Conservation (phyloP, 2,329 filamentous ascomycete genomes). For the Talaromyces albobiverticillius region DNA sequence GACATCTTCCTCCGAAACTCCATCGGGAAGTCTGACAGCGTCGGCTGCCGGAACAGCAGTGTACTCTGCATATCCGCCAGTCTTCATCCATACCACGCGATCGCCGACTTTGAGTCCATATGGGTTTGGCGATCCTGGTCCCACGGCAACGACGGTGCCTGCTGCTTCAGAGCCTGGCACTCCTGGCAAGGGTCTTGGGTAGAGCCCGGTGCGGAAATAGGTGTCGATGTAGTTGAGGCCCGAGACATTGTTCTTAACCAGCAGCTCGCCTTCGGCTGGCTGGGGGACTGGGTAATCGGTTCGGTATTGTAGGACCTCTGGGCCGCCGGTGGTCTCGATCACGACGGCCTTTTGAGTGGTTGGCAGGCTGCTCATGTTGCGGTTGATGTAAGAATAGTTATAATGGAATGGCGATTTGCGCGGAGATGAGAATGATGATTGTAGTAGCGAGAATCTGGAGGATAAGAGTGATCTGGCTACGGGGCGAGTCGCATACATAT, state of each 20-base stretch:
- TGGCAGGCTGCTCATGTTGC: slow-evolving; percentile 45
- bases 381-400: not conserved
- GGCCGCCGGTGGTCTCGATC: slow-evolving; percentile 68
- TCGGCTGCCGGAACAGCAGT: slow-evolving; percentile 52
- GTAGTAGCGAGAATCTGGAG: too few relatives aligned
- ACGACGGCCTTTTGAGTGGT: slow-evolving; percentile 71
- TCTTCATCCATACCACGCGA: slow-evolving; percentile 67
- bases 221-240: slow-evolving; percentile 91
- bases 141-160: slow-evolving; percentile 65
- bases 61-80: slow-evolving; percentile 59
- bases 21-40: slow-evolving; percentile 62
- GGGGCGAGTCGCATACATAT: too few relatives aligned
- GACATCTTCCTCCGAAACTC: slow-evolving; percentile 59
- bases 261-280: slow-evolving; percentile 66
- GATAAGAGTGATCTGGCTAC: too few relatives aligned
- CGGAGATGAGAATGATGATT: not conserved
- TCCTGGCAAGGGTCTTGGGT: slow-evolving; percentile 68
- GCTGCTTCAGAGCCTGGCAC: slow-evolving; percentile 77
- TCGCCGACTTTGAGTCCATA: slow-evolving; percentile 63
- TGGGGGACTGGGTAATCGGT: slow-evolving; percentile 69
- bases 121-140: slow-evolving; percentile 46
- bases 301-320: slow-evolving; percentile 69
- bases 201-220: slow-evolving; percentile 85
- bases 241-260: slow-evolving; percentile 75
- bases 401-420: not conserved